A percentile compares a stretch with the other conserved stretches of the same genome.
phyloP scores from a whole-genome alignment of 805 yeast species.

The Phaffomyces opuntiae region DNA sequence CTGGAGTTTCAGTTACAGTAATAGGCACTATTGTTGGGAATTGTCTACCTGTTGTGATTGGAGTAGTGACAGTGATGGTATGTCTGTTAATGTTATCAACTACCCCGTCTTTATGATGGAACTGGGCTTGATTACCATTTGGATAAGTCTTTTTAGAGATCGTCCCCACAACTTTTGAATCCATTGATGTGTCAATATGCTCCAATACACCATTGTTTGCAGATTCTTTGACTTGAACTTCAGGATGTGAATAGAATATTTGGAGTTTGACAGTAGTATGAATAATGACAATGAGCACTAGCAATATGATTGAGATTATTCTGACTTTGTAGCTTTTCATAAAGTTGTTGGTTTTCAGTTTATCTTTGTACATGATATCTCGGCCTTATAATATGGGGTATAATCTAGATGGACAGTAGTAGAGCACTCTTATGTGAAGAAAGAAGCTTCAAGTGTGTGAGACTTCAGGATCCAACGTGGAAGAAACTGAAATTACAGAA shows the following conservation, averaged over 20 bases:
- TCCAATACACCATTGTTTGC: slow-evolving; percentile 2
- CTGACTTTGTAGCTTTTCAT: not conserved
- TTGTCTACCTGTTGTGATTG: not conserved
- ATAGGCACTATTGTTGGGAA: not conserved
- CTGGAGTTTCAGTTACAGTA: not conserved
- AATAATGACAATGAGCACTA: not conserved
- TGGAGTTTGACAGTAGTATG: not conserved
- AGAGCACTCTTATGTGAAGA: too few species aligned
- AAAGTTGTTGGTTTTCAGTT: not conserved
- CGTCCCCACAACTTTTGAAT: slow-evolving; percentile 13
- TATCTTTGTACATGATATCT: not conserved
- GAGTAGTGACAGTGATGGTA: not conserved
- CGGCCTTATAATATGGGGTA: not conserved
- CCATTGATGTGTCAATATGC: slow-evolving; percentile 12
- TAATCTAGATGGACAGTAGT: not conserved
- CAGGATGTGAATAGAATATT: not conserved
- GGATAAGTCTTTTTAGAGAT: slow-evolving; percentile 2
- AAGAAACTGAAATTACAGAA: too few species aligned
- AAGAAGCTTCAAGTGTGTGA: too few species aligned
- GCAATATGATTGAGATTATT: not conserved
- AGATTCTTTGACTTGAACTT: not conserved
- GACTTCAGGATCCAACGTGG: too few species aligned
- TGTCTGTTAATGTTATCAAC: slow-evolving; percentile 1
- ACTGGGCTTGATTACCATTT: not conserved
- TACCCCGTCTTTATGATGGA: not conserved